A percentile compares a stretch with the other conserved stretches of the same genome.
Conservation (phyloP, 2,329 filamentous ascomycete species). For the Verruconis gallopava region DNA sequence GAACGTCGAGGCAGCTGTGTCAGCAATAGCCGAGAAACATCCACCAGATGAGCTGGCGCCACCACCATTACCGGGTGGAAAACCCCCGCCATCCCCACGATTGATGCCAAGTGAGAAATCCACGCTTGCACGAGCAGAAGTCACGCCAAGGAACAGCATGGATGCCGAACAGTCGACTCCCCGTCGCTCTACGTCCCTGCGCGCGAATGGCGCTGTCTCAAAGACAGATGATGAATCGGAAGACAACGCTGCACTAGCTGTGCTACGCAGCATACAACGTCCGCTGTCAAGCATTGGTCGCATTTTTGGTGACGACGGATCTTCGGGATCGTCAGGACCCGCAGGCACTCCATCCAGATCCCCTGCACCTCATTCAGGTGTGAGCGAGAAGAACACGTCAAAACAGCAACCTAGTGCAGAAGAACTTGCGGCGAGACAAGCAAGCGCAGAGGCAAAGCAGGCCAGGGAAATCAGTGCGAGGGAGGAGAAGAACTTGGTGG, state of each 20-base stretch:
- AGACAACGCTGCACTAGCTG: constrained; percentile 66
- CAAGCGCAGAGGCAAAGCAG: constrained; percentile 79
- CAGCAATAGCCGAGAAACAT: constrained; percentile 86
- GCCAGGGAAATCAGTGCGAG: constrained; percentile 68
- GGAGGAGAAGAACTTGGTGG: constrained; percentile 83
- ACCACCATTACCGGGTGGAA: constrained; percentile 13
- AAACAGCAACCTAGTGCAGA: constrained; percentile 51
- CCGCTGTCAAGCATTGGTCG: constrained; percentile 84
- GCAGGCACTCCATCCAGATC: constrained; percentile 5
- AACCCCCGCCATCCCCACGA: constrained; percentile 26
- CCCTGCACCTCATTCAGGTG: constrained; percentile 13
- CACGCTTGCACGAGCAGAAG: constrained; percentile 39
- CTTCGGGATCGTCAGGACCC: constrained; percentile 11
- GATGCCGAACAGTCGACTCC: constrained; percentile 48
- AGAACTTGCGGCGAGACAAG: constrained; percentile 80
- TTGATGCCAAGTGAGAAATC: constrained; percentile 34
- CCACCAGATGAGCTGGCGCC: constrained; percentile 31
- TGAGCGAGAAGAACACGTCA: constrained; percentile 19
- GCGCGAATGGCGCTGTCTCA: constrained; percentile 23
- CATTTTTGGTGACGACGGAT: constrained; percentile 54
- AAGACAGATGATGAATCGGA: constrained; percentile 34
- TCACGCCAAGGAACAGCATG: constrained; percentile 45
- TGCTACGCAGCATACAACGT: constrained; percentile 81
- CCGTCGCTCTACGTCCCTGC: constrained; percentile 41
- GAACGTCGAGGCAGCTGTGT: constrained; percentile 93